Evolutionary conservation across 208 protist genomes (phyloP).

Genomic region (Trypanosoma grayi): DNA sequence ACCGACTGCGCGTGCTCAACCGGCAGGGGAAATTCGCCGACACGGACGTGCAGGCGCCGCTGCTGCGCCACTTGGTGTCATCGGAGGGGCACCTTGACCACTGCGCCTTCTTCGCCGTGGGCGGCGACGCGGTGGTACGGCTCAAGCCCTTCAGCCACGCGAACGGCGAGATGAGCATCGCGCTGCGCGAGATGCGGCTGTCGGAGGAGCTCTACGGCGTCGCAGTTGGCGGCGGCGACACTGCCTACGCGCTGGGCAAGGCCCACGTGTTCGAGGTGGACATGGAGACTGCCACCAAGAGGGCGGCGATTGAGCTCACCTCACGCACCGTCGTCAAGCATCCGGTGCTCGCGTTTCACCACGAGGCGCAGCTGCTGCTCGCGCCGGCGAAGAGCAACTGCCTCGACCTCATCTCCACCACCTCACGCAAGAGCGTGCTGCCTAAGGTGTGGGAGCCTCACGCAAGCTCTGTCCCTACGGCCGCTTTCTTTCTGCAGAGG

Average conservation of each 20-base stretch:
- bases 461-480: slow-evolving; percentile 59
- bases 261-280: slow-evolving; percentile 65
- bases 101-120: slow-evolving; percentile 73
- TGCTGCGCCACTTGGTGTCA: slow-evolving; percentile 56
- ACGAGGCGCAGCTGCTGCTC: slow-evolving; percentile 51
- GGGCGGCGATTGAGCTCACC: slow-evolving; percentile 37
- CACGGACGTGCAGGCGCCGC: slow-evolving; percentile 39
- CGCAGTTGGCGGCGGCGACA: slow-evolving; percentile 50
- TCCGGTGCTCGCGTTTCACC: slow-evolving; percentile 68
- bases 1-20: slow-evolving; percentile 73
- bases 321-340: slow-evolving; percentile 62
- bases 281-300: slow-evolving; percentile 41
- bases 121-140: slow-evolving; percentile 55
- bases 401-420: slow-evolving; percentile 71
- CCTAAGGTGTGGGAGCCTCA: slow-evolving; percentile 85
- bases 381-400: slow-evolving; percentile 68
- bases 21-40: slow-evolving; percentile 69
- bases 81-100: slow-evolving; percentile 48
- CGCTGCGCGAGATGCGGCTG: slow-evolving; percentile 37
- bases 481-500: slow-evolving; percentile 79
- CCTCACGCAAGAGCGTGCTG: slow-evolving; percentile 58
- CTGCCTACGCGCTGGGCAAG: slow-evolving; percentile 61
- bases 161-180: slow-evolving; percentile 62
- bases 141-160: slow-evolving; percentile 62
- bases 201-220: slow-evolving; percentile 63